Base-by-base conservation (phyloP, 345 rosid species). In the Raphanus raphanistrum region DNA sequence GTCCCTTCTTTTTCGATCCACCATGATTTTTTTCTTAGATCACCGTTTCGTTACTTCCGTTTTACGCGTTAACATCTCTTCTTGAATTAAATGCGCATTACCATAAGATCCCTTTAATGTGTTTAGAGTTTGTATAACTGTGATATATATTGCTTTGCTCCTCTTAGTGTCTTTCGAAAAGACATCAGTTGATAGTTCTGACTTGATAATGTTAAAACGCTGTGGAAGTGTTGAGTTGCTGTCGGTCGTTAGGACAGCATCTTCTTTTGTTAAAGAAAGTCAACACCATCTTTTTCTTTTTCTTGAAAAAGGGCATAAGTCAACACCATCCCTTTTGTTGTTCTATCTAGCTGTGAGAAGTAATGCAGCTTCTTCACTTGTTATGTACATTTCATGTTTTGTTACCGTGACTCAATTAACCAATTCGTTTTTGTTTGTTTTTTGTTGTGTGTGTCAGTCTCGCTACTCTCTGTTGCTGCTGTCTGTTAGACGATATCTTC, bases 381-480 rank as follows among this genome's bases (percentile, higher is more conserved):
- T 36, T 36, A 5, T 36, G 10, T 21, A 9, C 28, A 50, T 50
- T 50, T 38, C 11, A 11, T 66, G 21, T 15, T 41, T 66, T 1
- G 33, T 5, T 21, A 38, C 26, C 5, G 0, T 1, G 31, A 65
- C 9, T 2, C 54, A 43, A 3, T 25, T 66, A 66, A 25, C 33
- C 17, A 65, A 66, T 8, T 66, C 16, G 16, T 66, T 66, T 66
- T 41, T 12, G 55, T 48, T 48, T 12, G 55, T 21, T 16, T 27
- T 17, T 32, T 21, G 21, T 15, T 63, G 6, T 41, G 21, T 71
- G 57, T 54, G 28, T 17, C 81, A 81, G 86, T 68, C 63, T 85
- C 55, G 84, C 86, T 10, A 82, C 85, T 2, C 79, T 85, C 15
- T 83, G 82, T 61, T 84, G 84, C 80, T 81, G 82, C 63, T 84